These are phyloP conservation scores for Arthrocladium fulminans DNA, from an alignment of 2,329 filamentous ascomycete genomes.

Conservation along the genomic window DNA sequence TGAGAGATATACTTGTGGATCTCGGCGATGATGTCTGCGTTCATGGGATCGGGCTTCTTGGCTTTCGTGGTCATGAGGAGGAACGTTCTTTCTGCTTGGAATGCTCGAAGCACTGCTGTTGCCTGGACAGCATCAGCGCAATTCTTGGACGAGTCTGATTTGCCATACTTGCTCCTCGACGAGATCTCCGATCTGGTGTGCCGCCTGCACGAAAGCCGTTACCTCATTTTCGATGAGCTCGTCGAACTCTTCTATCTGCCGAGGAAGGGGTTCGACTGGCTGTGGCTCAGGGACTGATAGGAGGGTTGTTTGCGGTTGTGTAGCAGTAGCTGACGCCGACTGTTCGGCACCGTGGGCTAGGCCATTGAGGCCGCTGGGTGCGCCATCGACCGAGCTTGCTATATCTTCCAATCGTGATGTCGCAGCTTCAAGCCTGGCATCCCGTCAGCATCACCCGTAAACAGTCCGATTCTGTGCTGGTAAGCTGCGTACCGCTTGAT, in stretches of 20 bases:
- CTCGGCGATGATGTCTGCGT: slow-evolving; percentile 69
- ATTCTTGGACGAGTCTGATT: slow-evolving; percentile 31
- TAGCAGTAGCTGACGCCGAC: slow-evolving; percentile 28
- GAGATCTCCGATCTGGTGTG: slow-evolving; percentile 66
- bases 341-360: slow-evolving; percentile 20
- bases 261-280: slow-evolving; percentile 55
- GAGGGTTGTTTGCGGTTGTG: slow-evolving; percentile 25
- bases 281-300: slow-evolving; percentile 40
- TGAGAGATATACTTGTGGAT: slow-evolving; percentile 73
- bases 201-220: slow-evolving; percentile 67
- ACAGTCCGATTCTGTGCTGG: slow-evolving; percentile 16
- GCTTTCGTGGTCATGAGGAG: slow-evolving; percentile 81
- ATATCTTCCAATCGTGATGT: slow-evolving; percentile 96
- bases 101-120: slow-evolving; percentile 54
- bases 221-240: slow-evolving; percentile 64
- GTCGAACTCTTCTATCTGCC: slow-evolving; percentile 82
- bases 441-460: slow-evolving; percentile 12
- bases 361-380: slow-evolving; percentile 28
- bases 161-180: slow-evolving; percentile 66
- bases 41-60: slow-evolving; percentile 75
- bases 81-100: slow-evolving; percentile 78
- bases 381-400: slow-evolving; percentile 58
- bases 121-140: slow-evolving; percentile 32
- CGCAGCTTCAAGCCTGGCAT: slow-evolving; percentile 79
- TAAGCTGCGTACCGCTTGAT: slow-evolving; percentile 74